Evolutionary conservation across 139 green algal genomes (phyloP).

Genomic region (Spirogloea muscicola): DNA sequence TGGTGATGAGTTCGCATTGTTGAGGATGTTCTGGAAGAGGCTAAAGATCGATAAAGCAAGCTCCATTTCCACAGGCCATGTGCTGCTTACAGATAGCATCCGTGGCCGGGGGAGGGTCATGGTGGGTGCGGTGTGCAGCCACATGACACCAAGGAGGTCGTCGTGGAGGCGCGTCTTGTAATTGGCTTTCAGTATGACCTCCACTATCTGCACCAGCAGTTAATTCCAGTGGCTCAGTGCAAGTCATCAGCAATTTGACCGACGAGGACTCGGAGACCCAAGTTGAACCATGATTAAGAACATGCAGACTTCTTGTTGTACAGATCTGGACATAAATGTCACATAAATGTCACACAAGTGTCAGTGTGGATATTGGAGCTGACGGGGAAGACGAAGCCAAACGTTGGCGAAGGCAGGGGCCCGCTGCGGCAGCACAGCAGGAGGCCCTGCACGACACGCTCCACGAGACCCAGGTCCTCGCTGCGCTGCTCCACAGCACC

Average conservation of each 20-base stretch:
- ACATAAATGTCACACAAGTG: too few relatives aligned
- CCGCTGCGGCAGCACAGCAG: constrained; percentile 23
- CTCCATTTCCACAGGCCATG: background rate
- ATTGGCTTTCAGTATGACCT: constrained; percentile 18
- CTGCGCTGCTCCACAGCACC: background rate
- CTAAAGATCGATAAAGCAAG: background rate
- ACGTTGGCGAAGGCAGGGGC: constrained; percentile 32
- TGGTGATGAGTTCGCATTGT: background rate
- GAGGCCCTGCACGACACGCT: constrained; percentile 20
- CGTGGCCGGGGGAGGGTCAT: constrained; percentile 28
- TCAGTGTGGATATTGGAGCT: background rate
- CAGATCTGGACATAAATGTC: too few relatives aligned
- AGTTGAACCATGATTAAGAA: too few relatives aligned
- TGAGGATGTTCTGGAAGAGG: background rate
- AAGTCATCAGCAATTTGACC: too few relatives aligned
- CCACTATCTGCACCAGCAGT: constrained; percentile 39
- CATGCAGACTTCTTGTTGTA: too few relatives aligned
- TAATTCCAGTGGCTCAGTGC: too few relatives aligned
- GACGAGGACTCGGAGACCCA: too few relatives aligned
- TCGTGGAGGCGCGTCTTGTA: constrained; percentile 40
- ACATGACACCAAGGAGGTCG: constrained; percentile 20
- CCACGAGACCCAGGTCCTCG: constrained; percentile 18
- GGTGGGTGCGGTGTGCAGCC: constrained; percentile 27
- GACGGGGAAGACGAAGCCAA: constrained; percentile 33
- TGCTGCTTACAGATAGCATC: constrained; percentile 35